Evolutionary conservation across 2,329 filamentous ascomycete species (phyloP).

Genomic region (Xylariaceae sp.): DNA sequence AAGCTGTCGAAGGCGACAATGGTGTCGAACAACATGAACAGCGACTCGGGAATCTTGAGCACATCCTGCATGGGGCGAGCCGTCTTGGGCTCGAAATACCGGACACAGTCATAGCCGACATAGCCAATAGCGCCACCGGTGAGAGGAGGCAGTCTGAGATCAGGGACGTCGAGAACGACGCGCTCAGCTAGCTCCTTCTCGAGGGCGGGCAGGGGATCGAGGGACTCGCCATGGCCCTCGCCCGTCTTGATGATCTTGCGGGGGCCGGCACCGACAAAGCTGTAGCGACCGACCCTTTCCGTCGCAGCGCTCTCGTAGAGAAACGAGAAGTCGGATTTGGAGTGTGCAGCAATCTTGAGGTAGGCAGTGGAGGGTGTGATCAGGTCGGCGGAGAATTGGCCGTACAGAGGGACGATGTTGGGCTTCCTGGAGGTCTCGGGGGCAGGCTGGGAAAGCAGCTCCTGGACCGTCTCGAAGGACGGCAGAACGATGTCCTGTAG

Average conservation of each 20-base stretch:
- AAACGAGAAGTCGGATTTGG: conserved; percentile 76
- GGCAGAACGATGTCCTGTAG: conserved; percentile 40
- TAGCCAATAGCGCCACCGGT: conserved; percentile 94
- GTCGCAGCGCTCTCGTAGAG: conserved; percentile 94
- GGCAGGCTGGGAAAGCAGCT: conserved; percentile 37
- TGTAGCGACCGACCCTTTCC: conserved; percentile 90
- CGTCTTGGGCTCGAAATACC: conserved; percentile 98
- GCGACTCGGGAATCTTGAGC: conserved; percentile 81
- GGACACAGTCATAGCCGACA: conserved; percentile 94
- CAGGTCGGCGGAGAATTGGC: conserved; percentile 85
- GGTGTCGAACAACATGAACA: conserved; percentile 97
- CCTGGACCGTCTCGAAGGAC: conserved; percentile 43
- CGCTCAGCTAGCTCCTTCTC: conserved; percentile 75
- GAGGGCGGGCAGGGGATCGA: conserved; percentile 79
- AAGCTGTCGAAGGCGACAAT: conserved; percentile 94
- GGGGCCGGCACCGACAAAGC: conserved; percentile 82
- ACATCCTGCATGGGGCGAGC: conserved; percentile 82
- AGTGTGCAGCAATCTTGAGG: conserved; percentile 79
- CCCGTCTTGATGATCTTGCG: conserved; percentile 84
- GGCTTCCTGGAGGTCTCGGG: conserved; percentile 33
- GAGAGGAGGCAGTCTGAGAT: conserved; percentile 76
- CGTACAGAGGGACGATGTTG: conserved; percentile 81
- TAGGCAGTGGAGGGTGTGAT: conserved; percentile 94
- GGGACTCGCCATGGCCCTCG: conserved; percentile 76
- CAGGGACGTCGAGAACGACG: conserved; percentile 78